These are phyloP conservation scores for Starmera dryadoides DNA, from an alignment of 805 yeast genomes.

Conservation along the genomic window DNA sequence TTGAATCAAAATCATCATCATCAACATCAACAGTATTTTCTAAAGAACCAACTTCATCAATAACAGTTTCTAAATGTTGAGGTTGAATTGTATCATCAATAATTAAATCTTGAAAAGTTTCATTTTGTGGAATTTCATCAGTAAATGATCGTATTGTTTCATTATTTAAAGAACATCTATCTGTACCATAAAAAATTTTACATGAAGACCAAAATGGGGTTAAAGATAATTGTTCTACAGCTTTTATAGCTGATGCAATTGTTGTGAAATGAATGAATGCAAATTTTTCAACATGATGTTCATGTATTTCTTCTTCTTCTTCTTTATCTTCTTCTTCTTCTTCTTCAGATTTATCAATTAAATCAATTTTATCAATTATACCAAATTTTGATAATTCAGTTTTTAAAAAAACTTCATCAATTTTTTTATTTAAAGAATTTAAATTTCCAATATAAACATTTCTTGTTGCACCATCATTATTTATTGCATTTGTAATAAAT, in stretches of 20 bases:
- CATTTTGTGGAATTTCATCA: constrained; percentile 7
- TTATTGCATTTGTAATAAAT: constrained; percentile 35
- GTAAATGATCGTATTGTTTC: constrained; percentile 10
- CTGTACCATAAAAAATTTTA: constrained; percentile 87
- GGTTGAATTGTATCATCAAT: constrained; percentile 33
- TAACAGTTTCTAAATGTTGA: constrained; percentile 46
- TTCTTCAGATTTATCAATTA: constrained; percentile 47
- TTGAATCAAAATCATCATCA: not conserved
- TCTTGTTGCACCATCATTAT: constrained; percentile 86
- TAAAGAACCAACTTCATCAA: not conserved
- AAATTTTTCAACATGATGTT: constrained; percentile 31
- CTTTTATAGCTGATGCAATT: constrained; percentile 76
- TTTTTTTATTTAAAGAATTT: constrained; percentile 33
- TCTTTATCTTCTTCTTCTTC: constrained; percentile 2
- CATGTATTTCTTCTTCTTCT: constrained; percentile 27
- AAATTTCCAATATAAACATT: constrained; percentile 83
- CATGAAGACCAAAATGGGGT: constrained; percentile 61
- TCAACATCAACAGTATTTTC: not conserved
- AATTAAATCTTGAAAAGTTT: constrained; percentile 2
- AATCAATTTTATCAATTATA: constrained; percentile 56
- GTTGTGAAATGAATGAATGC: constrained; percentile 87
- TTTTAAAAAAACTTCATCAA: constrained; percentile 34
- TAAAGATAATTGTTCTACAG: constrained; percentile 70
- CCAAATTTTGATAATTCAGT: constrained; percentile 51
- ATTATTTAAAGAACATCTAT: constrained; percentile 59